These are phyloP conservation scores for Penicillium salamii DNA, from an alignment of 495 filamentous ascomycete genomes.

Conservation along the genomic window DNA sequence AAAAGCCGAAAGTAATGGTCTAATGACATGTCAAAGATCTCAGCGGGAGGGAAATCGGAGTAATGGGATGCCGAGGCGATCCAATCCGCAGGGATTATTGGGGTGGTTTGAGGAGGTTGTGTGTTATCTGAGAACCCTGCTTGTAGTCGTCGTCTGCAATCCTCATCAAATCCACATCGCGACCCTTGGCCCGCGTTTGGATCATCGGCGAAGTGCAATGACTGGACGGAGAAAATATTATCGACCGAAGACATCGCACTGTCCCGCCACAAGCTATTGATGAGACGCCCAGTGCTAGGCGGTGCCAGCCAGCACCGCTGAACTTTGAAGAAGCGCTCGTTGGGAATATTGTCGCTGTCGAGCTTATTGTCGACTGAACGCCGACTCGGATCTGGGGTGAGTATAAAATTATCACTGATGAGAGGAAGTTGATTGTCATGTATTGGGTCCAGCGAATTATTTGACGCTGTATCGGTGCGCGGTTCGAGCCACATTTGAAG, in stretches of 20 bases:
- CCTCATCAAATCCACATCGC: constrained; percentile 47
- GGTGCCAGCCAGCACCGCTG: constrained; percentile 50
- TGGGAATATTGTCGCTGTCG: constrained; percentile 37
- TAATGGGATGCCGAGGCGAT: constrained; percentile 20
- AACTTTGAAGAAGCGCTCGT: constrained; percentile 48
- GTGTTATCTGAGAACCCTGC: constrained; percentile 31
- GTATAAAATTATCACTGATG: constrained; percentile 24
- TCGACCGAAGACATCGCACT: constrained; percentile 39
- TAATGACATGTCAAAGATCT: constrained; percentile 56
- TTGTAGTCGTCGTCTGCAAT: constrained; percentile 45
- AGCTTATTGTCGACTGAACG: constrained; percentile 32
- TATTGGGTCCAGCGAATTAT: constrained; percentile 35
- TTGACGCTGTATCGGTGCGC: constrained; percentile 34
- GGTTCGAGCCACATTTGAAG: constrained; percentile 43
- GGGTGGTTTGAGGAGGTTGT: constrained; percentile 19
- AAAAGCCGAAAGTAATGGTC: constrained; percentile 52
- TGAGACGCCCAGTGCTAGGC: constrained; percentile 41
- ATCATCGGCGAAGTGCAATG: constrained; percentile 18
- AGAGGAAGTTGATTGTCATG: constrained; percentile 30
- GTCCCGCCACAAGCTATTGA: constrained; percentile 49
- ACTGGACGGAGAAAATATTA: constrained; percentile 42
- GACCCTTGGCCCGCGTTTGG: constrained; percentile 33
- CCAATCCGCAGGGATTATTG: constrained; percentile 22
- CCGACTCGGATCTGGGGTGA: constrained; percentile 23
- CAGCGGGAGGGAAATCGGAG: constrained; percentile 46